Evolutionary conservation across 495 filamentous ascomycete genomes (phyloP), one percentile per base, ranked within the genome.

Genomic region (Cenococcum geophilum): DNA sequence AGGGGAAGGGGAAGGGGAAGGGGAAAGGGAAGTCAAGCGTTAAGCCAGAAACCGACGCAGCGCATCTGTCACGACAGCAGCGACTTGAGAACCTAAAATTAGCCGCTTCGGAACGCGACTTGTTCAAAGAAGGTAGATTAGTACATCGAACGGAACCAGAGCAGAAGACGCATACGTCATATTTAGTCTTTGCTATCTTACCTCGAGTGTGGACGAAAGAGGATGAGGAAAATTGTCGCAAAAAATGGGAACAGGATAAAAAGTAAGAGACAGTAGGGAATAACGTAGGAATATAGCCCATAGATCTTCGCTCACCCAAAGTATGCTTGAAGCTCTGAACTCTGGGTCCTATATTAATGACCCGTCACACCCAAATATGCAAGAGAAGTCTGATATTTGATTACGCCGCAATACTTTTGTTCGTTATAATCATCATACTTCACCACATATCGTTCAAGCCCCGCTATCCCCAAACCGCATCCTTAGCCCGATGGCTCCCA

Each of bases 111-210:
- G 67, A 62, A 22, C 72, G 72, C 48, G 71, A 75, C 12, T 10
- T 74, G 14, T 84, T 79, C 55, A 77, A 77, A 61, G 83, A 89
- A 43, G 93, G 93, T 5, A 82, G 84, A 20, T 64, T 97, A 57
- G 78, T 88, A 10, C 89, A 91, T 62, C 82, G 91, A 23, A 81
- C 85, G 5, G 93, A 97, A 75, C 78, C 84, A 1, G 92, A 99
- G 75, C 73, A 97, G 34, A 96, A 96, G 80, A 91, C 84, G 10
- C 93, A 99, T 74, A 99, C 93, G 0, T 90, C 86, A 12, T 99
- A 97, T 73, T 79, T 99, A 16, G 87, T 95, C 5, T 98, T 99
- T 80, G 93, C 95, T 1, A 76, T 93, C 5, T 74, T 99, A 56
- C 95, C 95, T 12, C 77, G 83, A 53, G 86, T 87, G 55, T 97